Evolutionary conservation across 257 asterid genomes (phyloP).

Genomic region (Catharanthus roseus): DNA sequence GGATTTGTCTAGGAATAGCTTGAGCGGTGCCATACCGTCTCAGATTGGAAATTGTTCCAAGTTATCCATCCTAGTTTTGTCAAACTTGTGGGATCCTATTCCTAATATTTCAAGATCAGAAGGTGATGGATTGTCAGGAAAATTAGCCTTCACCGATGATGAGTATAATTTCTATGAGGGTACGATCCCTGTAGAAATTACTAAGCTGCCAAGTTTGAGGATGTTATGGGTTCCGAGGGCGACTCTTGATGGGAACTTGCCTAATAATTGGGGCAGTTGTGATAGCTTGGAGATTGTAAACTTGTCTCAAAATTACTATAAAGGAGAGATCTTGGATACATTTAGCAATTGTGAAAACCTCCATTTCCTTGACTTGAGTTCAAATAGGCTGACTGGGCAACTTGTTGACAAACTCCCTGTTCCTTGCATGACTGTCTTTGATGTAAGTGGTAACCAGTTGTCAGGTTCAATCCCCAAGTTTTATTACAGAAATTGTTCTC

Average conservation of each 20-base stretch:
- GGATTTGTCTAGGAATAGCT: constrained; percentile 79
- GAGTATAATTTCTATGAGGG: constrained; percentile 82
- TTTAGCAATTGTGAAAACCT: constrained; percentile 68
- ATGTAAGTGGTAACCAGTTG: constrained; percentile 60
- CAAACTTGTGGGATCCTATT: constrained; percentile 82
- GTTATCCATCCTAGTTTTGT: constrained; percentile 61
- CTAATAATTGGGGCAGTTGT: constrained; percentile 74
- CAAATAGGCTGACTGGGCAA: constrained; percentile 61
- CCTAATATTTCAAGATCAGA: constrained; percentile 35
- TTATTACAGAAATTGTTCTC: constrained; percentile 37
- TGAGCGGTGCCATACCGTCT: constrained; percentile 64
- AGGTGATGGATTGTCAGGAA: constrained; percentile 23
- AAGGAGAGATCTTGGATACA: constrained; percentile 41
- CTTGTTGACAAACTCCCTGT: constrained; percentile 57
- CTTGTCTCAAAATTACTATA: constrained; percentile 63
- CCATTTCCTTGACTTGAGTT: constrained; percentile 76
- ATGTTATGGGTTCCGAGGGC: constrained; percentile 92
- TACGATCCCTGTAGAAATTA: constrained; percentile 48
- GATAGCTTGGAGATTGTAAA: constrained; percentile 68
- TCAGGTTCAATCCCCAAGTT: constrained; percentile 78
- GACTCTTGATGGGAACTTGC: constrained; percentile 56
- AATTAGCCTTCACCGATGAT: constrained; percentile 36
- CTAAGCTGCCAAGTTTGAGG: constrained; percentile 59
- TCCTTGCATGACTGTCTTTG: constrained; percentile 81
- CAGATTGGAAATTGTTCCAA: constrained; percentile 65